Conservation (phyloP, 495 filamentous ascomycete species). For the Sordaria brevicollis region DNA sequence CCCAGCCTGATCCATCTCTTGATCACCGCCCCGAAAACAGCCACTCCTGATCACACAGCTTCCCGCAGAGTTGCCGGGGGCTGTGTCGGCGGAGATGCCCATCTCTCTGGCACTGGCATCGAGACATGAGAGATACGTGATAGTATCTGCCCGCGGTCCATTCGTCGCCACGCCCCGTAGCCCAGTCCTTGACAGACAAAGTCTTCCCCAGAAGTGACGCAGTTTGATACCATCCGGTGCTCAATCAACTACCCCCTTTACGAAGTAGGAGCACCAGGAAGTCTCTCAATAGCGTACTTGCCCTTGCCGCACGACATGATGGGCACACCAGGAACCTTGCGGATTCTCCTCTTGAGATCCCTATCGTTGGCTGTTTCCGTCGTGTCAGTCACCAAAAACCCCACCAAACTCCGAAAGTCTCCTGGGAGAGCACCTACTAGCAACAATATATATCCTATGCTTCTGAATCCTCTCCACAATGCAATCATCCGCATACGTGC, state of each 20-base stretch:
- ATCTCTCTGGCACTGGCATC: neutral
- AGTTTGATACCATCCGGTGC: neutral
- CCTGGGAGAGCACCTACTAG: conserved; percentile 16
- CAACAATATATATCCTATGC: conserved; percentile 77
- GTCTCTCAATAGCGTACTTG: conserved; percentile 86
- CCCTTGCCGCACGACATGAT: conserved; percentile 60
- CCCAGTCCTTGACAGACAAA: neutral
- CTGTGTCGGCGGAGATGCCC: too few species aligned
- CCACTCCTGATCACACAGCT: too few species aligned
- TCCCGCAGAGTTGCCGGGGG: too few species aligned
- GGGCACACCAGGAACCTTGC: conserved; percentile 56
- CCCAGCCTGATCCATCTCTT: too few species aligned
- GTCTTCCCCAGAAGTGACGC: neutral
- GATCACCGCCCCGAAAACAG: too few species aligned
- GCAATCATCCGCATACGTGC: conserved; percentile 92
- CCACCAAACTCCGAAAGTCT: neutral
- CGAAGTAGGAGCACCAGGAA: conserved; percentile 61
- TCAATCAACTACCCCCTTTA: conserved; percentile 2
- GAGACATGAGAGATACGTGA: neutral
- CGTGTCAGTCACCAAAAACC: neutral
- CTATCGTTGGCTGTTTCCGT: conserved; percentile 61
- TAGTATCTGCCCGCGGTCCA: neutral
- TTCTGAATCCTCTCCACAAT: conserved; percentile 75
- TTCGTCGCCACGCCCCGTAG: neutral
- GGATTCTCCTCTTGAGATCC: conserved; percentile 67